phyloP scores from a whole-genome alignment of 2,329 filamentous ascomycete genomes.

The Hymenoscyphus infarciens region DNA sequence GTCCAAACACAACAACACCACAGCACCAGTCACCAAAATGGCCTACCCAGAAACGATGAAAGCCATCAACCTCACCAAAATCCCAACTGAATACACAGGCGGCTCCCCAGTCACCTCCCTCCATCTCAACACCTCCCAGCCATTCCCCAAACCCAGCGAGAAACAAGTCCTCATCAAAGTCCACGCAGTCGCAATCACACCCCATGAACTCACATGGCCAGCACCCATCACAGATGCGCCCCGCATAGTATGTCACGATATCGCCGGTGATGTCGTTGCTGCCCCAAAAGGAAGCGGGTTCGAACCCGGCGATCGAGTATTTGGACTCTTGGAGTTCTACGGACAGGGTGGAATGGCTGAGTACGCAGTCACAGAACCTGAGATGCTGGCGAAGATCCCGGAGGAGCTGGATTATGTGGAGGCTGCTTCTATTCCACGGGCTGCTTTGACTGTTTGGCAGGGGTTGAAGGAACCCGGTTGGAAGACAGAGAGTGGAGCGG shows the following conservation, averaged over 20 bases:
- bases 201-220: conserved; percentile 19
- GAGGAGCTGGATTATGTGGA: conserved; percentile 11
- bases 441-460: conserved; percentile 15
- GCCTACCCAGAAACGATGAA: background rate
- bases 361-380: conserved; percentile 13
- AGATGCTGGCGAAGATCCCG: conserved; percentile 11
- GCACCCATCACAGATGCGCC: conserved; percentile 2
- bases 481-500: conserved; percentile 5
- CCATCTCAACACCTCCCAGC: background rate
- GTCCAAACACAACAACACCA: background rate
- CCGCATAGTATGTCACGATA: conserved; percentile 16
- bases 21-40: background rate
- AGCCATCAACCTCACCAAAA: background rate
- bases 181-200: conserved; percentile 15
- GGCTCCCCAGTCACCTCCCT: background rate
- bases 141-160: conserved; percentile 2
- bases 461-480: conserved; percentile 5
- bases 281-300: conserved; percentile 9
- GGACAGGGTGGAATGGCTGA: conserved; percentile 18
- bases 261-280: conserved; percentile 14
- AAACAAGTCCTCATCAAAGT: conserved; percentile 17
- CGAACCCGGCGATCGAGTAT: conserved; percentile 11
- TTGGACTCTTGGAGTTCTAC: conserved; percentile 10
- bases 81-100: background rate
- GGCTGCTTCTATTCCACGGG: conserved; percentile 17